Evolutionary conservation across 805 yeast species (phyloP).

Genomic region (Teunomyces cretensis): DNA sequence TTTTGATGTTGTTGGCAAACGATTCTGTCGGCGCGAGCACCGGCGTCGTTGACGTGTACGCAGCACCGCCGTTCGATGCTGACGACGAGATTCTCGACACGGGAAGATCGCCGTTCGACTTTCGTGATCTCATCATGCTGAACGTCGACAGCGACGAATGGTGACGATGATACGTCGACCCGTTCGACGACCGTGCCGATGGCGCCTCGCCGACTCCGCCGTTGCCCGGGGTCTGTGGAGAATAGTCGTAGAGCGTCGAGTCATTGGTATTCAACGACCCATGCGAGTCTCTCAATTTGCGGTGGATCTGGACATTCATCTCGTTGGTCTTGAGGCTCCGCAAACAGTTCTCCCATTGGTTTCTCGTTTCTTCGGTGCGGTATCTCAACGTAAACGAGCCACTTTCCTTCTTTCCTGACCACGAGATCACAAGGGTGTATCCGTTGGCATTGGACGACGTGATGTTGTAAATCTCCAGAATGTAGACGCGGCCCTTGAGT

Average conservation of each 20-base stretch:
- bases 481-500: conserved; percentile 78
- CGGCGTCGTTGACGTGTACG: conserved; percentile 5
- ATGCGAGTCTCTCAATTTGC: conserved; percentile 35
- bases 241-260: conserved; percentile 22
- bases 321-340: conserved; percentile 46
- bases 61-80: not conserved
- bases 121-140: conserved; percentile 41
- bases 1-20: conserved; percentile 11
- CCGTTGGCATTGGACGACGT: conserved; percentile 42
- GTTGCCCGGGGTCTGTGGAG: not conserved
- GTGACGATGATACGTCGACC: conserved; percentile 35
- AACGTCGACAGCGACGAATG: conserved; percentile 43
- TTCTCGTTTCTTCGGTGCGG: conserved; percentile 77
- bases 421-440: conserved; percentile 62
- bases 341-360: conserved; percentile 77
- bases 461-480: conserved; percentile 56
- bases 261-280: conserved; percentile 25
- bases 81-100: not conserved
- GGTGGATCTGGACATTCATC: conserved; percentile 39
- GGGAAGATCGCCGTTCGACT: conserved; percentile 16
- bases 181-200: conserved; percentile 26
- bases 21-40: conserved; percentile 6
- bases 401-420: conserved; percentile 85
- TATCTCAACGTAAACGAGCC: conserved; percentile 83
- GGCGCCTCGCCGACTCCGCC: not conserved